Conservation (phyloP, 305 asterid genomes). For the Fraxinus latifolia region DNA sequence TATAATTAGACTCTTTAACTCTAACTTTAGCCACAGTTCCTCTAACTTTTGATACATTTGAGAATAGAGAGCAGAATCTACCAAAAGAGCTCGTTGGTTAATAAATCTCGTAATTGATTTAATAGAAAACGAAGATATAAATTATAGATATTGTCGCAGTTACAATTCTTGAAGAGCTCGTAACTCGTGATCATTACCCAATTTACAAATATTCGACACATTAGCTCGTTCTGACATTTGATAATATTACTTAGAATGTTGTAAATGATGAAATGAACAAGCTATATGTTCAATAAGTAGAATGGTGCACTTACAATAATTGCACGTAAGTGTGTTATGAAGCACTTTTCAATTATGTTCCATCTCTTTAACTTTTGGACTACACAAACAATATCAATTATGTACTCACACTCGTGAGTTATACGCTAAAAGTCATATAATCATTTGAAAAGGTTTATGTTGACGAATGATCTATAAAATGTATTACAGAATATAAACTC, state of each 20-base stretch:
- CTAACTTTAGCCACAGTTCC: too few relatives aligned
- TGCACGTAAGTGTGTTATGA: not conserved
- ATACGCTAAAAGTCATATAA: too few relatives aligned
- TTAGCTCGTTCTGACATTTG: not conserved
- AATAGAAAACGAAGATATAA: not conserved
- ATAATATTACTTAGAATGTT: not conserved
- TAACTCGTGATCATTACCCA: not conserved
- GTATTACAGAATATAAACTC: not conserved
- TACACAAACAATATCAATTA: not conserved
- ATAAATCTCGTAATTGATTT: too few relatives aligned
- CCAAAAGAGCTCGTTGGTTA: too few relatives aligned
- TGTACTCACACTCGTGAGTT: not conserved
- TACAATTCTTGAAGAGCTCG: not conserved
- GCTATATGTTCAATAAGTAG: not conserved
- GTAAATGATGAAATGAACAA: not conserved
- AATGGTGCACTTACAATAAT: not conserved
- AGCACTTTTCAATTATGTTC: not conserved
- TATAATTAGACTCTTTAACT: too few relatives aligned
- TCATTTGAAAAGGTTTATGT: not conserved
- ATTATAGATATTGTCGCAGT: not conserved
- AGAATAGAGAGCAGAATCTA: too few relatives aligned
- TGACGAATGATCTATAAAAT: not conserved
- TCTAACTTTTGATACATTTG: too few relatives aligned
- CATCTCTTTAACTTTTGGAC: not conserved
- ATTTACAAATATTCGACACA: too few relatives aligned